A percentile compares a stretch with the other conserved stretches of the same genome.
These are phyloP conservation scores for Pseudocercospora eumusae DNA, from an alignment of 2,329 filamentous ascomycete genomes.

Conservation along the genomic window DNA sequence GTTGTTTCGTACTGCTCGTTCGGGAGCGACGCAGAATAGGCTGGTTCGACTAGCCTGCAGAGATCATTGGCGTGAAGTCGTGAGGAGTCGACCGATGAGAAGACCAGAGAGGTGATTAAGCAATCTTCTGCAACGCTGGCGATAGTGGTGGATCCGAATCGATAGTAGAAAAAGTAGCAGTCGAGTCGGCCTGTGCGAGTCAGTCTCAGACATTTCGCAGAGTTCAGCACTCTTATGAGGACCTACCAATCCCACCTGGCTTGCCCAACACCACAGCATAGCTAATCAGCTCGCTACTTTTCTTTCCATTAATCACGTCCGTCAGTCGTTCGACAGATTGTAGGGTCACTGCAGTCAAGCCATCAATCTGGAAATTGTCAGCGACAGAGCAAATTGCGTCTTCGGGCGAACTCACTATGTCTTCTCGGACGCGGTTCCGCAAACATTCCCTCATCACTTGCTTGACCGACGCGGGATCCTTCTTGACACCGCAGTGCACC, in stretches of 20 bases:
- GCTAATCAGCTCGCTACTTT: constrained; percentile 20
- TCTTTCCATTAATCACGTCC: constrained; percentile 2
- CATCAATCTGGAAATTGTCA: constrained; percentile 19
- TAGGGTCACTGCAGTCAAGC: constrained; percentile 5
- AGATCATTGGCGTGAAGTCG: constrained; percentile 12
- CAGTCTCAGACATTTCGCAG: background rate
- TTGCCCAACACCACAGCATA: constrained; percentile 19
- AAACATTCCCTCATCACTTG: constrained; percentile 16
- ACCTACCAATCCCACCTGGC: constrained; percentile 12
- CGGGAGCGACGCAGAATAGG: constrained; percentile 15
- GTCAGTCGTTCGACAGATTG: constrained; percentile 3
- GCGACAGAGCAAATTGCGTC: background rate
- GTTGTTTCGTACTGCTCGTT: background rate
- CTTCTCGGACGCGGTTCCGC: constrained; percentile 3
- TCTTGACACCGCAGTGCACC: constrained; percentile 17
- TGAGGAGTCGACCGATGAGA: constrained; percentile 13
- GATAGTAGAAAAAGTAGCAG: constrained; percentile 24
- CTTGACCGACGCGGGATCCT: constrained; percentile 4
- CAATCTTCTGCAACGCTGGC: constrained; percentile 13
- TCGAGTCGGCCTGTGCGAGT: constrained; percentile 12
- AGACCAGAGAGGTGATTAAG: constrained; percentile 17
- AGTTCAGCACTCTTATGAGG: too few species aligned
- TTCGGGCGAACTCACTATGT: constrained; percentile 11
- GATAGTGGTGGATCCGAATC: constrained; percentile 13
- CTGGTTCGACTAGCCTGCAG: background rate